These are phyloP conservation scores for Paraleonurus japonicus DNA, from an alignment of 257 asterid genomes.

Conservation along the genomic window DNA sequence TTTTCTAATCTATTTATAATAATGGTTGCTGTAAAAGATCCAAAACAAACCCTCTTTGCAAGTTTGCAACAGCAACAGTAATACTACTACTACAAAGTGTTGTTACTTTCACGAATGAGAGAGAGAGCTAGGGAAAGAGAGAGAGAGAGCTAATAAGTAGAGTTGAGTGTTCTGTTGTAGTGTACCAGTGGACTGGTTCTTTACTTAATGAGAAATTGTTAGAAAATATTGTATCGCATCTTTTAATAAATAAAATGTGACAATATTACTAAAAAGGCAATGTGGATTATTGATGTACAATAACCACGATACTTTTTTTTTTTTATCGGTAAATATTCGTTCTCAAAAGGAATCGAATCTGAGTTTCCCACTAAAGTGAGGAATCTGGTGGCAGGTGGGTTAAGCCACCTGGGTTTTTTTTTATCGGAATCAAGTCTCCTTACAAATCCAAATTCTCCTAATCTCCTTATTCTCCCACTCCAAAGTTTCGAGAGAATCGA, in stretches of 20 bases:
- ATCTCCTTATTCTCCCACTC: no score
- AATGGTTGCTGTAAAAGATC: neutral
- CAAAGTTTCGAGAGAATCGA: no score
- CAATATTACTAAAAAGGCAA: neutral
- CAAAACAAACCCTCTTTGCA: neutral
- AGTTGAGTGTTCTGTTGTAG: conserved; percentile 51
- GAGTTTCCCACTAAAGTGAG: no score
- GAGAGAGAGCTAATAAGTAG: conserved; percentile 35
- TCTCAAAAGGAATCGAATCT: no score
- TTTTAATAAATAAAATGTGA: neutral
- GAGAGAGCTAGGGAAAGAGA: conserved; percentile 21
- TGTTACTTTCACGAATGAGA: conserved; percentile 45
- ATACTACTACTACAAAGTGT: conserved; percentile 20
- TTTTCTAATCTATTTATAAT: neutral
- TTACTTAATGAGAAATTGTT: conserved; percentile 27
- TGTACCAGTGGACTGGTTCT: conserved; percentile 43
- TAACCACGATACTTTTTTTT: no score
- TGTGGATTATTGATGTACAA: neutral
- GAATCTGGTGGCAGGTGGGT: no score
- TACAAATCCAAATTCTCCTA: no score
- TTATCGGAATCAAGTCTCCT: no score
- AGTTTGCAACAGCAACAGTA: no score
- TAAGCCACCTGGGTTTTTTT: no score
- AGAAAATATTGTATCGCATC: neutral
- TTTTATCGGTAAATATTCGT: no score